Percentiles rank a stretch among this genome's conserved stretches.
Conservation (phyloP, 2,329 filamentous ascomycete genomes). For the Metarhizium guizhouense region DNA sequence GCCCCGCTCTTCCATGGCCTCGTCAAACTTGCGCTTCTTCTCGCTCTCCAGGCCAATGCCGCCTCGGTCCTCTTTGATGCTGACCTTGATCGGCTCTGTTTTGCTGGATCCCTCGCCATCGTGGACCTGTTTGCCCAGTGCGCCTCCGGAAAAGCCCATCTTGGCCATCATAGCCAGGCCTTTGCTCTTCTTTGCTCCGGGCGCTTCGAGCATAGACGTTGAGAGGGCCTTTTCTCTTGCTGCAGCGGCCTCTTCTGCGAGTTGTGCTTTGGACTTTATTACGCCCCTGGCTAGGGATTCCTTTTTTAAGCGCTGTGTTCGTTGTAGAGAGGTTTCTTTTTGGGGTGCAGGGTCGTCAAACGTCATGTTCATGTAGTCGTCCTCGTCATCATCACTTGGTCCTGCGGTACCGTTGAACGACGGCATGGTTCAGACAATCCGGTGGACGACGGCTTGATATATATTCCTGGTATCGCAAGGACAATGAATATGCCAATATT, state of each 20-base stretch:
- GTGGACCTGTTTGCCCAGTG: conserved; percentile 55
- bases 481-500: no score
- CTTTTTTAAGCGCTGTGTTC: conserved; percentile 42
- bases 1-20: conserved; percentile 47
- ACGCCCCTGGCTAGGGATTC: conserved; percentile 60
- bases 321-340: conserved; percentile 45
- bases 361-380: conserved; percentile 97
- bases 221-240: conserved; percentile 69
- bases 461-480: no score
- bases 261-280: conserved; percentile 74
- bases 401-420: conserved; percentile 6
- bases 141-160: conserved; percentile 79
- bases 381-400: conserved; percentile 56
- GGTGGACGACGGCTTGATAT: neutral
- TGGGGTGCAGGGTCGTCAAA: conserved; percentile 59
- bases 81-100: conserved; percentile 66
- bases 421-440: conserved; percentile 8
- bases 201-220: conserved; percentile 57
- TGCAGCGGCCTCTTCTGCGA: conserved; percentile 62
- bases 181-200: conserved; percentile 59
- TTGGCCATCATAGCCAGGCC: conserved; percentile 95
- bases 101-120: conserved; percentile 25
- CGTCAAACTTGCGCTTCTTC: conserved; percentile 66
- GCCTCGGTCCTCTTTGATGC: conserved; percentile 67
- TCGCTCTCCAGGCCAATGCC: conserved; percentile 81